phyloP scores from a whole-genome alignment of 2,329 filamentous ascomycete species.

The Cytospora schulzeri region DNA sequence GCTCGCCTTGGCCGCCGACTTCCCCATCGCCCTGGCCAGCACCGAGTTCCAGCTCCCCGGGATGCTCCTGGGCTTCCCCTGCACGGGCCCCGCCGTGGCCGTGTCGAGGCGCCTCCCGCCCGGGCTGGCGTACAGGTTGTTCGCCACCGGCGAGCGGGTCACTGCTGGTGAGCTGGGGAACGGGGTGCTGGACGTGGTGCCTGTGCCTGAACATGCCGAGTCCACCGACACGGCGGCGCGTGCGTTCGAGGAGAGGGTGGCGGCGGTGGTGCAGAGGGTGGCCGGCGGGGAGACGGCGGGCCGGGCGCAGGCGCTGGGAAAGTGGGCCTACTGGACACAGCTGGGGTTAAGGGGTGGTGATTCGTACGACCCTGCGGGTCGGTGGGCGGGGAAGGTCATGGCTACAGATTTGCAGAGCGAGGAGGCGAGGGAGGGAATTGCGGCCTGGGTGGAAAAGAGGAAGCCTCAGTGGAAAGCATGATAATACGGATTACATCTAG shows the following conservation, averaged over 20 bases:
- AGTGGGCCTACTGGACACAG: slow-evolving; percentile 42
- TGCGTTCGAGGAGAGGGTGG: slow-evolving; percentile 33
- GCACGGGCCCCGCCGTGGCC: slow-evolving; percentile 36
- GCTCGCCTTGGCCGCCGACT: slow-evolving; percentile 38
- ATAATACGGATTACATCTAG: background rate
- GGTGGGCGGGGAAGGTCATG: slow-evolving; percentile 35
- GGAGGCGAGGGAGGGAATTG: slow-evolving; percentile 37
- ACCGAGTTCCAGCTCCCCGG: slow-evolving; percentile 34
- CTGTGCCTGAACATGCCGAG: slow-evolving; percentile 25
- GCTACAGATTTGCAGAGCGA: slow-evolving; percentile 34
- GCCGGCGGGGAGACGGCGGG: slow-evolving; percentile 27
- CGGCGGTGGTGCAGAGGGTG: slow-evolving; percentile 32
- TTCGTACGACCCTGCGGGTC: background rate
- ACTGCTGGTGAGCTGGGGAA: slow-evolving; percentile 31
- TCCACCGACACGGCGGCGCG: slow-evolving; percentile 27
- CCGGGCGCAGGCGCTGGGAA: slow-evolving; percentile 38
- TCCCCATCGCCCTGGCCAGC: slow-evolving; percentile 31
- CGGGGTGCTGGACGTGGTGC: slow-evolving; percentile 34
- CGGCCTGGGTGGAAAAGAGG: slow-evolving; percentile 35
- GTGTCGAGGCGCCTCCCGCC: slow-evolving; percentile 34
- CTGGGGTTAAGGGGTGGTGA: slow-evolving; percentile 18
- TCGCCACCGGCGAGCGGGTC: slow-evolving; percentile 36
- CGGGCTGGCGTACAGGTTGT: slow-evolving; percentile 35
- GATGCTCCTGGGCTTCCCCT: slow-evolving; percentile 36
- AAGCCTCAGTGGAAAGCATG: slow-evolving; percentile 32